Evolutionary conservation across 345 rosid species (phyloP).

Genomic region (Arabis hirsuta): DNA sequence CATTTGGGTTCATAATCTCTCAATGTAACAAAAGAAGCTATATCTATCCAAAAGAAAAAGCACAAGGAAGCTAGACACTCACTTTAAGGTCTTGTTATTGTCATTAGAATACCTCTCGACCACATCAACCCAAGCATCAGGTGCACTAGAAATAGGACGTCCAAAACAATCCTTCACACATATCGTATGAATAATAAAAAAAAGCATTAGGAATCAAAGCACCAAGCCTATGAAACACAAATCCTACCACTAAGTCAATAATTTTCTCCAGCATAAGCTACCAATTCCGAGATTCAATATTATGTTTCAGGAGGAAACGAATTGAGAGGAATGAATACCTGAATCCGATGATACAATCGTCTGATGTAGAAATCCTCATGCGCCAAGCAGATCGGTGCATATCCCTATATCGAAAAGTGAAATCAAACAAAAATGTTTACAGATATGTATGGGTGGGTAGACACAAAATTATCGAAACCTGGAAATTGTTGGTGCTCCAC

Average conservation of each 20-base stretch:
- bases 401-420: constrained; percentile 52
- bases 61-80: constrained; percentile 41
- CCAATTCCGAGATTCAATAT: constrained; percentile 20
- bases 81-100: constrained; percentile 84
- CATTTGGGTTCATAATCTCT: background rate
- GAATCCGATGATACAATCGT: constrained; percentile 84
- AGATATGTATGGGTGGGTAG: background rate
- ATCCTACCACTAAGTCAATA: background rate
- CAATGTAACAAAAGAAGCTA: background rate
- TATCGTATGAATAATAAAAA: background rate
- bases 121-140: constrained; percentile 89
- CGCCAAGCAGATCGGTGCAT: constrained; percentile 91
- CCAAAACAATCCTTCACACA: constrained; percentile 79
- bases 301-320: background rate
- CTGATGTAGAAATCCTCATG: constrained; percentile 91
- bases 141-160: constrained; percentile 85
- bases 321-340: constrained; percentile 49
- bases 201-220: background rate
- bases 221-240: background rate
- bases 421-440: background rate
- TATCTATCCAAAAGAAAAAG: background rate
- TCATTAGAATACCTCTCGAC: constrained; percentile 83
- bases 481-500: constrained; percentile 61
- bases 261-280: background rate
- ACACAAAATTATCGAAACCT: constrained; percentile 37